Conservation (phyloP, 495 filamentous ascomycete species). For the Penicillium lagena region DNA sequence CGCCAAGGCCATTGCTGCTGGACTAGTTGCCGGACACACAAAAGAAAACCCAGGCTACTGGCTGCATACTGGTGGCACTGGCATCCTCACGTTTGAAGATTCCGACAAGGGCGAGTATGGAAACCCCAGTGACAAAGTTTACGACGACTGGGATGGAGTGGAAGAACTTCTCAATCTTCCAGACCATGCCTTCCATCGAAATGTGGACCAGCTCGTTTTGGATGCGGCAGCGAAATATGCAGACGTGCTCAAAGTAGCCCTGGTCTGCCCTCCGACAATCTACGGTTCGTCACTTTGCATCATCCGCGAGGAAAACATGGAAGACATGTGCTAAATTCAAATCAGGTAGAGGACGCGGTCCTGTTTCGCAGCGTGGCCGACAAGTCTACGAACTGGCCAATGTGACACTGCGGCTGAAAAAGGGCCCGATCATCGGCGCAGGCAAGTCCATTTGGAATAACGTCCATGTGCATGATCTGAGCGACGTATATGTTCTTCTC, state of each 20-base stretch:
- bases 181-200: constrained; percentile 43
- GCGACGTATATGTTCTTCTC: constrained; percentile 53
- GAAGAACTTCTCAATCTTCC: constrained; percentile 43
- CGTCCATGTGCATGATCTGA: constrained; percentile 63
- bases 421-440: constrained; percentile 51
- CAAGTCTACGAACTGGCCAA: constrained; percentile 54
- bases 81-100: constrained; percentile 43
- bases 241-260: constrained; percentile 51
- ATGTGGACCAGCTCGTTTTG: constrained; percentile 50
- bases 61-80: constrained; percentile 57
- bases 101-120: constrained; percentile 38
- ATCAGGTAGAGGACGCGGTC: constrained; percentile 49
- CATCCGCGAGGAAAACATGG: background rate
- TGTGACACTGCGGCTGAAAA: constrained; percentile 48
- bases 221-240: constrained; percentile 27
- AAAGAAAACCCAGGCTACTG: constrained; percentile 36
- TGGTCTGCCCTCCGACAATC: constrained; percentile 69
- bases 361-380: constrained; percentile 53
- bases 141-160: constrained; percentile 46
- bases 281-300: constrained; percentile 43
- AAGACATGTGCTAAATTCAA: background rate
- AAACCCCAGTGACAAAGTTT: constrained; percentile 42
- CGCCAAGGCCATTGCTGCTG: constrained; percentile 37
- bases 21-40: constrained; percentile 26
- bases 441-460: constrained; percentile 61